These are phyloP conservation scores for Alternaria burnsii DNA, from an alignment of 2,329 filamentous ascomycete genomes.

Conservation along the genomic window DNA sequence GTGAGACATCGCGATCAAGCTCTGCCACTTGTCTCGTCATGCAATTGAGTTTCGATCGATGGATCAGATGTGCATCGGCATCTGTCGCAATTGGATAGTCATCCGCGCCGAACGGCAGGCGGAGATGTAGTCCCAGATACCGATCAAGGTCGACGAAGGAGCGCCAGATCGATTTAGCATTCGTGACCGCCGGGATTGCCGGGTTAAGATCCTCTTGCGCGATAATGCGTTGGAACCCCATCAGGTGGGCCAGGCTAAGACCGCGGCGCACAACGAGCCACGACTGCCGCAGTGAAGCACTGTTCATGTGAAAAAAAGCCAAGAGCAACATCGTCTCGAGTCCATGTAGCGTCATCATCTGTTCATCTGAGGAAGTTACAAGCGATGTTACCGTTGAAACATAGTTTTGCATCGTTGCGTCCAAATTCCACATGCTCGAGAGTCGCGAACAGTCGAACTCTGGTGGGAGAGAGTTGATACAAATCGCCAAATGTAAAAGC, in stretches of 20 bases:
- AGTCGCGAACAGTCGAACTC: slow-evolving; percentile 42
- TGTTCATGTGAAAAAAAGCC: slow-evolving; percentile 43
- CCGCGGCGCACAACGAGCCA: slow-evolving; percentile 47
- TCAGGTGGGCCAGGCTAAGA: slow-evolving; percentile 47
- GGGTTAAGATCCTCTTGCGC: slow-evolving; percentile 27
- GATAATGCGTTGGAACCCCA: slow-evolving; percentile 50
- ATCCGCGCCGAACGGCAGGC: slow-evolving; percentile 46
- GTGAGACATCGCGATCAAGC: slow-evolving; percentile 40
- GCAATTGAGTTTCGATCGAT: slow-evolving; percentile 35
- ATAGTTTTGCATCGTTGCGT: slow-evolving; percentile 46
- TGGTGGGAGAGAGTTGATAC: slow-evolving; percentile 44
- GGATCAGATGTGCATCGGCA: slow-evolving; percentile 27
- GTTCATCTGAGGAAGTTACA: slow-evolving; percentile 44
- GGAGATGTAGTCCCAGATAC: slow-evolving; percentile 46
- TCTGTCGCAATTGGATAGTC: slow-evolving; percentile 39
- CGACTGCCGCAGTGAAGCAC: slow-evolving; percentile 42
- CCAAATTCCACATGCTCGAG: slow-evolving; percentile 42
- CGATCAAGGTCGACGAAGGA: slow-evolving; percentile 43
- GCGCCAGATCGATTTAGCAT: slow-evolving; percentile 43
- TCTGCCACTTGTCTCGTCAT: slow-evolving; percentile 39
- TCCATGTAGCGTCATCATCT: slow-evolving; percentile 47
- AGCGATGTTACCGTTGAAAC: slow-evolving; percentile 41
- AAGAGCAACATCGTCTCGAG: slow-evolving; percentile 45
- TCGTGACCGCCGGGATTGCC: slow-evolving; percentile 36
- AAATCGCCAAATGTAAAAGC: slow-evolving; percentile 46